phyloP scores from a whole-genome alignment of 2,329 filamentous ascomycete genomes.

The Cordyceps javanica region DNA sequence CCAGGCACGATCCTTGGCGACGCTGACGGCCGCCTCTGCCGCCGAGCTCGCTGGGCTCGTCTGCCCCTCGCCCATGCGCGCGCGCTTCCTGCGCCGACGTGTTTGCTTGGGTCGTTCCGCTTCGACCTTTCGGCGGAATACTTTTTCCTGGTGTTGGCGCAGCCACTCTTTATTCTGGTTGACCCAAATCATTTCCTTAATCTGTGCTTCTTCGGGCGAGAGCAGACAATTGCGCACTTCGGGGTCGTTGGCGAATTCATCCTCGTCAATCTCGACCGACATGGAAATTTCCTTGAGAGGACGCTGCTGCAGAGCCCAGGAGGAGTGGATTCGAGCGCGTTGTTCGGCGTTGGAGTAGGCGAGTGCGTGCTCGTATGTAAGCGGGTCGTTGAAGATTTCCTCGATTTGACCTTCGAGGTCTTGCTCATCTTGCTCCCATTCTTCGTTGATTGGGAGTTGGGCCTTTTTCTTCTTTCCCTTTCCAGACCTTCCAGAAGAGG shows the following conservation, averaged over 20 bases:
- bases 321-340: conserved; percentile 46
- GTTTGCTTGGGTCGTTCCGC: conserved; percentile 50
- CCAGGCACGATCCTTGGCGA: conserved; percentile 61
- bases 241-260: conserved; percentile 83
- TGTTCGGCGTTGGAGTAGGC: conserved; percentile 53
- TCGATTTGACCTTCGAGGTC: conserved; percentile 65
- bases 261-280: conserved; percentile 62
- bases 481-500: conserved; percentile 14
- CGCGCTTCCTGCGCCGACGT: conserved; percentile 48
- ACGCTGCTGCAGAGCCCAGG: conserved; percentile 43
- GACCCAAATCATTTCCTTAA: conserved; percentile 91
- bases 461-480: conserved; percentile 27
- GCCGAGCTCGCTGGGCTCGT: conserved; percentile 60
- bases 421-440: conserved; percentile 58
- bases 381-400: conserved; percentile 59
- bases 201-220: conserved; percentile 62
- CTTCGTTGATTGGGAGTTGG: conserved; percentile 52
- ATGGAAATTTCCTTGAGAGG: conserved; percentile 46
- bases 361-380: conserved; percentile 49
- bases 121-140: conserved; percentile 65
- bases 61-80: conserved; percentile 59
- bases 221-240: conserved; percentile 80
- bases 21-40: conserved; percentile 61
- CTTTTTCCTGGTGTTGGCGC: conserved; percentile 76
- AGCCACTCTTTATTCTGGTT: conserved; percentile 94